These are phyloP conservation scores for Leccinum ochraceum DNA, from an alignment of 768 basidiomycete genomes.

Conservation along the genomic window DNA sequence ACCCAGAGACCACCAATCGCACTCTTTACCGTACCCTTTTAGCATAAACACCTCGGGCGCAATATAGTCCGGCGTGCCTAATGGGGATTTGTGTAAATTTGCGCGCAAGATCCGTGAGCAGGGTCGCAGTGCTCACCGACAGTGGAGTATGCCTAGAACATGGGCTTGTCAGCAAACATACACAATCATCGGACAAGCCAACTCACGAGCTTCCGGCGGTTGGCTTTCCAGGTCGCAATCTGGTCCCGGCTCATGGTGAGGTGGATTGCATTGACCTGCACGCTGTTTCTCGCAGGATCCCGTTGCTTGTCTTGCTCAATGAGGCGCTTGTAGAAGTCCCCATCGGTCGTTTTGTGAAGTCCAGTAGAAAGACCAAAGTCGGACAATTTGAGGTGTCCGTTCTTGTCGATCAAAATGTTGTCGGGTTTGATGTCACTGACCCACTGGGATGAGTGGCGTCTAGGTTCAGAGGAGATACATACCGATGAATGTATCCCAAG, in stretches of 20 bases:
- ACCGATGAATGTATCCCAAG: slow-evolving; percentile 99
- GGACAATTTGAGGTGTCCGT: slow-evolving; percentile 95
- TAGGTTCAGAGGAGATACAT: slow-evolving; percentile 26
- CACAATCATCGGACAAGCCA: background rate
- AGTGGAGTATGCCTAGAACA: slow-evolving; percentile 86
- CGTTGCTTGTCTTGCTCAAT: slow-evolving; percentile 72
- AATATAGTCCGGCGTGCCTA: slow-evolving; percentile 59
- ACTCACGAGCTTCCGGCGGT: slow-evolving; percentile 87
- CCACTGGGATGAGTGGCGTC: slow-evolving; percentile 2
- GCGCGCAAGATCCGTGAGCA: background rate
- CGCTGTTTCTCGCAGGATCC: slow-evolving; percentile 82
- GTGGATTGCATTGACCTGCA: slow-evolving; percentile 97
- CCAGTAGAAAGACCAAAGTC: slow-evolving; percentile 99
- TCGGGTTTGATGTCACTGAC: slow-evolving; percentile 97
- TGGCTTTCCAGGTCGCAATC: slow-evolving; percentile 99
- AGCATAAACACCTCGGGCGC: slow-evolving; percentile 97
- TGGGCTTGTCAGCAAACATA: slow-evolving; percentile 7
- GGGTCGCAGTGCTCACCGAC: slow-evolving; percentile 46
- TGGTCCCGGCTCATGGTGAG: slow-evolving; percentile 95
- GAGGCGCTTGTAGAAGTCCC: slow-evolving; percentile 89
- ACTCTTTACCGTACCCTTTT: slow-evolving; percentile 97
- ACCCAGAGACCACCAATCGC: slow-evolving; percentile 99
- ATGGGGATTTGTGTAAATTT: slow-evolving; percentile 3
- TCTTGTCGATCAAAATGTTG: slow-evolving; percentile 96
- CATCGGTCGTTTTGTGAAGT: slow-evolving; percentile 94